These are phyloP conservation scores for Licmophora abbreviata DNA, from an alignment of 108 stramenopile species.

Conservation along the genomic window DNA sequence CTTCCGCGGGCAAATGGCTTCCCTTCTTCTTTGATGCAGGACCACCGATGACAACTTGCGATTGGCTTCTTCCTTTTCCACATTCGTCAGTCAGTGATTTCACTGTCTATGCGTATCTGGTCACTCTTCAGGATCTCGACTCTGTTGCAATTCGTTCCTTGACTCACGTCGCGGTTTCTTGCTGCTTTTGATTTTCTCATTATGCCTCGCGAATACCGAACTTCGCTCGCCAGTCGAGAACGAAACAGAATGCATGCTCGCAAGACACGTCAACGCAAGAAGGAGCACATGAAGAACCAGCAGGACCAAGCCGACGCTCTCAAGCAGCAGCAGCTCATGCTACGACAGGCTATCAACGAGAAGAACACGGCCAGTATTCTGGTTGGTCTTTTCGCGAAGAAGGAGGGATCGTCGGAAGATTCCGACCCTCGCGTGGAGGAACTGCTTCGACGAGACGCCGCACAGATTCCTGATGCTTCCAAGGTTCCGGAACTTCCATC, in stretches of 20 bases:
- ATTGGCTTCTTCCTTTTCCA: slow-evolving; percentile 1
- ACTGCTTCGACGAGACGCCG: slow-evolving; percentile 40
- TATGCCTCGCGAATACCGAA: slow-evolving; percentile 17
- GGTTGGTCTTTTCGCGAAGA: slow-evolving; percentile 41
- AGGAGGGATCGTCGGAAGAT: slow-evolving; percentile 5
- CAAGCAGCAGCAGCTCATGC: slow-evolving; percentile 58
- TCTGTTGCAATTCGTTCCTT: no score
- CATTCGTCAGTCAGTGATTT: background rate
- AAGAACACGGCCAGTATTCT: slow-evolving; percentile 85
- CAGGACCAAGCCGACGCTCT: slow-evolving; percentile 35
- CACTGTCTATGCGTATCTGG: background rate
- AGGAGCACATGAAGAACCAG: slow-evolving; percentile 50
- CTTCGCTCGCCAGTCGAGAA: slow-evolving; percentile 34
- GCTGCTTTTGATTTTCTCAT: no score
- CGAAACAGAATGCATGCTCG: slow-evolving; percentile 75
- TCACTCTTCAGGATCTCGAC: background rate
- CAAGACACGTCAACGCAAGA: slow-evolving; percentile 70
- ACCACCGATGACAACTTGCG: slow-evolving; percentile 3
- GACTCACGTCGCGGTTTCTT: no score
- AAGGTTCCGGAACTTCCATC: slow-evolving; percentile 71
- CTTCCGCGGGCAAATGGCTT: no score
- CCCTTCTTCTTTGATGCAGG: no score
- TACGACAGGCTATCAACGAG: slow-evolving; percentile 81
- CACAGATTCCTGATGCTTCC: slow-evolving; percentile 70
- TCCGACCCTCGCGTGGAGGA: slow-evolving; percentile 61